Evolutionary conservation across 768 basidiomycete genomes (phyloP).

Genomic region (Boletus tylopilopsis): DNA sequence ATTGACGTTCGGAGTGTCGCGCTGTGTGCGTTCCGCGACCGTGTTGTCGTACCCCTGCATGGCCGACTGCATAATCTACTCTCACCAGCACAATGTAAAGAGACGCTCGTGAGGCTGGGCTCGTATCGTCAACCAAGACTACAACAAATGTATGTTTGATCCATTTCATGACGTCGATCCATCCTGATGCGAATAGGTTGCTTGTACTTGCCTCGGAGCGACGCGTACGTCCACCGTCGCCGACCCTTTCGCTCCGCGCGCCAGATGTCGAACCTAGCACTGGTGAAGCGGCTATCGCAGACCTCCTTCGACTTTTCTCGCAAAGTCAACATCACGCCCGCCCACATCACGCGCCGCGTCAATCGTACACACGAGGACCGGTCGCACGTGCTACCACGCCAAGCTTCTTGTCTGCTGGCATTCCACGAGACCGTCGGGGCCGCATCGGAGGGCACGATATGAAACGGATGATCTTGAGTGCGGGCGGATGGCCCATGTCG

Average conservation of each 20-base stretch:
- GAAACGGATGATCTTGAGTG: conserved; percentile 28
- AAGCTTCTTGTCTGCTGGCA: conserved; percentile 67
- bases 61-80: conserved; percentile 54
- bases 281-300: conserved; percentile 65
- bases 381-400: conserved; percentile 38
- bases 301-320: conserved; percentile 62
- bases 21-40: conserved; percentile 75
- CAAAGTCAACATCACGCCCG: conserved; percentile 43
- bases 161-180: background rate
- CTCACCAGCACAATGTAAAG: conserved; percentile 50
- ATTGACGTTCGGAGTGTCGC: conserved; percentile 85
- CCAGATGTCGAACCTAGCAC: conserved; percentile 52
- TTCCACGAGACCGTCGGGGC: conserved; percentile 76
- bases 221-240: conserved; percentile 49
- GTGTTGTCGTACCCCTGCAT: conserved; percentile 65
- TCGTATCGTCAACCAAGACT: conserved; percentile 64
- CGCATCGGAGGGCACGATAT: conserved; percentile 51
- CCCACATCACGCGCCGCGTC: conserved; percentile 28
- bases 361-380: conserved; percentile 25
- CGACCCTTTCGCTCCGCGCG: conserved; percentile 54
- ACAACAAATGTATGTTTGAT: conserved; percentile 67
- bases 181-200: conserved; percentile 42
- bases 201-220: conserved; percentile 74
- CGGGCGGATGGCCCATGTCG: conserved; percentile 21
- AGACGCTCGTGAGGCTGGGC: conserved; percentile 50